Conservation (phyloP, 2,329 filamentous ascomycete species). For the Myriosclerotinia duriaeana region DNA sequence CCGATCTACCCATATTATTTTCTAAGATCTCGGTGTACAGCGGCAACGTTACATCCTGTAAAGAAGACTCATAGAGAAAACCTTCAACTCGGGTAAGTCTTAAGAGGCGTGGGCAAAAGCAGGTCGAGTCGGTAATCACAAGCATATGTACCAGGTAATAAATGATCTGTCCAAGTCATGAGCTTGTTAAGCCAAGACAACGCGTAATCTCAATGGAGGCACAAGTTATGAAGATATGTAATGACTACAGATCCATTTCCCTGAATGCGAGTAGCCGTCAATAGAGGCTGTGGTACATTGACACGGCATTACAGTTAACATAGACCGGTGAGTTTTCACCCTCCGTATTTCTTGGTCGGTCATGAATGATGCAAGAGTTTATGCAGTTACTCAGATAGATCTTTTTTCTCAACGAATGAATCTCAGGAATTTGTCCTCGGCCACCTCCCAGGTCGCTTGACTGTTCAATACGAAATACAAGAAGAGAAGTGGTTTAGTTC, state of each 20-base stretch:
- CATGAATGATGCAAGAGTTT: neutral
- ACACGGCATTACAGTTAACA: constrained; percentile 9
- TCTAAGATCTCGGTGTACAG: neutral
- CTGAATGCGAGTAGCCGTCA: constrained; percentile 17
- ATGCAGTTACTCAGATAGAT: neutral
- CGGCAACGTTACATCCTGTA: constrained; percentile 5
- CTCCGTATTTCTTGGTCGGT: neutral
- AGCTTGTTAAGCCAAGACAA: neutral
- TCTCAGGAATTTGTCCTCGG: neutral
- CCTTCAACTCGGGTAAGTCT: too few relatives aligned
- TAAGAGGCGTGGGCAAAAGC: neutral
- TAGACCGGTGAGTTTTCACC: neutral
- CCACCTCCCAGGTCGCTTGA: neutral
- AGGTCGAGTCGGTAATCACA: neutral
- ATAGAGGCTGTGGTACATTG: constrained; percentile 19
- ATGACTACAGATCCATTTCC: neutral
- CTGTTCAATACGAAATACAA: neutral
- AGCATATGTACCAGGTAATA: neutral
- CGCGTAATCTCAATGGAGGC: constrained; percentile 7
- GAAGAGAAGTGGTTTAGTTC: neutral
- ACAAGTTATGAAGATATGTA: neutral
- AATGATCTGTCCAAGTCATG: neutral
- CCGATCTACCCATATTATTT: neutral
- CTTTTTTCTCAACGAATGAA: neutral
- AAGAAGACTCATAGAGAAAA: neutral